phyloP scores from a whole-genome alignment of 805 yeast genomes.

The Sugiyamaella mastotermitis region DNA sequence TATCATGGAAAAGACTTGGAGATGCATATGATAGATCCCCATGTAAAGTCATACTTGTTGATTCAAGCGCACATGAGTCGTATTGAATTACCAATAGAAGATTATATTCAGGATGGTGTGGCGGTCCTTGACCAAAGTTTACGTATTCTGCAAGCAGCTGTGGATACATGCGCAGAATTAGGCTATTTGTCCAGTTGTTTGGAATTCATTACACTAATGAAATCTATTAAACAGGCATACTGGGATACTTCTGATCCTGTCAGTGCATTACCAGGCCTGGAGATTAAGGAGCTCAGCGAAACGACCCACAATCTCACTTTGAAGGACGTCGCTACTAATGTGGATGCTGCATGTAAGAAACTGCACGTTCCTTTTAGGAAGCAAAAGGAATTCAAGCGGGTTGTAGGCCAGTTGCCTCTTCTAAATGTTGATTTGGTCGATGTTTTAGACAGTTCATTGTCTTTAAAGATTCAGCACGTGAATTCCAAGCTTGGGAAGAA shows the following conservation, averaged over 20 bases:
- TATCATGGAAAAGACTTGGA: slow-evolving; percentile 41
- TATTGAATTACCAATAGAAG: slow-evolving; percentile 84
- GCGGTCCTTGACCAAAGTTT: slow-evolving; percentile 90
- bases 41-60: slow-evolving; percentile 67
- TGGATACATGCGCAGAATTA: slow-evolving; percentile 82
- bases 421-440: slow-evolving; percentile 32
- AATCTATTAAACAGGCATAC: slow-evolving; percentile 78
- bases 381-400: slow-evolving; percentile 44
- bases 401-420: slow-evolving; percentile 57
- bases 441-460: slow-evolving; percentile 30
- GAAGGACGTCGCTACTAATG: slow-evolving; percentile 21
- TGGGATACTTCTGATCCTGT: slow-evolving; percentile 81
- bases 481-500: slow-evolving; percentile 27
- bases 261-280: slow-evolving; percentile 45
- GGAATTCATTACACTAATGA: slow-evolving; percentile 64
- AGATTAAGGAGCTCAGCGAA: slow-evolving; percentile 6
- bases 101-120: slow-evolving; percentile 88
- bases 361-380: slow-evolving; percentile 39
- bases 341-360: slow-evolving; percentile 21
- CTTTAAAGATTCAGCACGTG: slow-evolving; percentile 48
- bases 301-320: slow-evolving; percentile 15
- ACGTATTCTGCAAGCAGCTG: slow-evolving; percentile 87
- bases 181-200: slow-evolving; percentile 63
- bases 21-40: slow-evolving; percentile 75
- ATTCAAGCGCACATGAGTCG: slow-evolving; percentile 68